Evolutionary conservation across 2,329 filamentous ascomycete genomes (phyloP), one percentile per base, ranked within the genome.

Genomic region (Aspergillus latus): DNA sequence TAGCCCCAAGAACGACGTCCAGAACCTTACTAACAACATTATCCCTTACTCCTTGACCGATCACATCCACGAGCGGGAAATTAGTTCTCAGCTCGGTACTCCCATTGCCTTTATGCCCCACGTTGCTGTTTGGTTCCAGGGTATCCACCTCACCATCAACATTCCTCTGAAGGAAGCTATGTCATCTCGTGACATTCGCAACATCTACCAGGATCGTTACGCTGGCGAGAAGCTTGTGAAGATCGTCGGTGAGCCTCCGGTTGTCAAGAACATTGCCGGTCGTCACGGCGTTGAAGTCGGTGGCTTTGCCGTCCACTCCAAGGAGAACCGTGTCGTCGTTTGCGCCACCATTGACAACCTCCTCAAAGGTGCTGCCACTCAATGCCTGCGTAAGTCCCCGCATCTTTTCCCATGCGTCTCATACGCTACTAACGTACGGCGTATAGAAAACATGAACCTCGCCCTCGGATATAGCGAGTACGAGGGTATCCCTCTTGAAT

Each of bases 121-220:
- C 73, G 92, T 96, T 26, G 90, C 92, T n/a, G 86, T 88, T 11
- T 97, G 92, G 93, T 97, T 97, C 84, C 88, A 95, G 70, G 93
- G 93, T 62, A 97, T 97, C n/a, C 46, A 83, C 78, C 89, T 92
- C 75, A 93, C 92, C 39, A 92, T 97, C 74, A 92, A 86, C 69
- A 90, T 97, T 49, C 93, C 93, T 10, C 81, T 99, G 7, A 88
- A 88, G 69, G 83, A 93, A 75, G 83, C 85, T 59, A 95, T 97
- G 89, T 90, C 86, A 2, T 92, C 90, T 42, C 88, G 94, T 51
- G 92, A 97, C 71, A 91, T 99, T 65, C 86, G 94, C 60, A 90
- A 96, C 70, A 80, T 97, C 57, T 99, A 96, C 81, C 93, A 97
- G 76, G 93, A 97, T 67, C 85, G 93, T 26, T 99, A 96, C 69